These are phyloP conservation scores for Metschnikowia lunata DNA, from an alignment of 805 yeast species.

Conservation along the genomic window DNA sequence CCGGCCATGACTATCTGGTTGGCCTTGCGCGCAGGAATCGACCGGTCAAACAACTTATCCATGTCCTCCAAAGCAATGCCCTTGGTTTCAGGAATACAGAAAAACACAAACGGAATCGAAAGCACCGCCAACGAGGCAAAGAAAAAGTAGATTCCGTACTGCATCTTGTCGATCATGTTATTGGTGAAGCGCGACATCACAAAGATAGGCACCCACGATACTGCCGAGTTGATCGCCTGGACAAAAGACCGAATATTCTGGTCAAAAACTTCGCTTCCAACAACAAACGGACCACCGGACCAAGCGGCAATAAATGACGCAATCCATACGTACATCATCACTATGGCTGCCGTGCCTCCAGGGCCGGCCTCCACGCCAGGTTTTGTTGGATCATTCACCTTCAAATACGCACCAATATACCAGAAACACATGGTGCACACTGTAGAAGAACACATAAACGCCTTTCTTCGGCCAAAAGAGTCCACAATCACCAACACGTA, in stretches of 20 bases:
- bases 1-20: conserved; percentile 18
- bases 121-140: conserved; percentile 32
- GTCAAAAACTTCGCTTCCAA: conserved; percentile 37
- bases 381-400: conserved; percentile 30
- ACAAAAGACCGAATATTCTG: conserved; percentile 38
- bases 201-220: conserved; percentile 38
- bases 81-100: conserved; percentile 36
- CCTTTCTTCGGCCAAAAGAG: conserved; percentile 31
- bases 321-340: conserved; percentile 40
- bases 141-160: conserved; percentile 35
- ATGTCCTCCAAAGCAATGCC: conserved; percentile 34
- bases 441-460: conserved; percentile 33
- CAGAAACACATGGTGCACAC: conserved; percentile 35
- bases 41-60: conserved; percentile 25
- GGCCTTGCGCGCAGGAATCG: conserved; percentile 21
- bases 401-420: conserved; percentile 37
- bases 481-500: conserved; percentile 35
- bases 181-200: conserved; percentile 33
- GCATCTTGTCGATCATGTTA: conserved; percentile 33
- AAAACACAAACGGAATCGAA: conserved; percentile 35
- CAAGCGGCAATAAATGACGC: conserved; percentile 38
- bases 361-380: conserved; percentile 33
- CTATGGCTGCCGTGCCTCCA: conserved; percentile 38
- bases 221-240: conserved; percentile 39
- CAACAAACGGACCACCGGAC: conserved; percentile 40